Percentiles rank a stretch among this genome's conserved stretches.
Evolutionary conservation across 305 asterid genomes (phyloP).

Genomic region (Plantago coronopus): DNA sequence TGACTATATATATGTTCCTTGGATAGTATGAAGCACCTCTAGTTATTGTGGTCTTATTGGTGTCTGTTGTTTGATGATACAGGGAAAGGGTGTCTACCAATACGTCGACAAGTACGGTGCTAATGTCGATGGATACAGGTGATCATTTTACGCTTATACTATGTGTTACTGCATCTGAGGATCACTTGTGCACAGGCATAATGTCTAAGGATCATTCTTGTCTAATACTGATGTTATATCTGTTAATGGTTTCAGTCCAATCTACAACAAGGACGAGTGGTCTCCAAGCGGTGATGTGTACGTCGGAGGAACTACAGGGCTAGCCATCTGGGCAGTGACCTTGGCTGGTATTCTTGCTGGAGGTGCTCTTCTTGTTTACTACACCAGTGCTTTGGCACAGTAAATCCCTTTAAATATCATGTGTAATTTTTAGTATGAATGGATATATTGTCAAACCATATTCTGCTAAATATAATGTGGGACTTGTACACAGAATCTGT

Average conservation of each 20-base stretch:
- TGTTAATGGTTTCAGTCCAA: conserved; percentile 50
- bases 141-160: neutral
- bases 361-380: conserved; percentile 92
- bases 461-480: neutral
- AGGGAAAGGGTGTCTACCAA: conserved; percentile 99
- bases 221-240: neutral
- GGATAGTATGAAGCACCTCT: neutral
- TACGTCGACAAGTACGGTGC: conserved; percentile 93
- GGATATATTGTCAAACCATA: neutral
- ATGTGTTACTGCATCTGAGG: neutral
- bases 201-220: too few relatives aligned
- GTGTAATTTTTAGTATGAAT: neutral
- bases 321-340: conserved; percentile 48
- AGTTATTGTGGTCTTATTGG: neutral
- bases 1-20: neutral
- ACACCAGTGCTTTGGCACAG: conserved; percentile 92
- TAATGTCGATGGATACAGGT: conserved; percentile 96
- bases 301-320: conserved; percentile 58
- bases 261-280: conserved; percentile 58
- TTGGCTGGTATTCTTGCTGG: conserved; percentile 71
- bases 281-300: conserved; percentile 77
- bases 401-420: conserved; percentile 16
- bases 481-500: neutral
- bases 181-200: neutral
- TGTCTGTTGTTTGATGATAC: conserved; percentile 19